Base-by-base conservation (phyloP, 1,284 basidiomycete species). In the Agaricales sp. region DNA sequence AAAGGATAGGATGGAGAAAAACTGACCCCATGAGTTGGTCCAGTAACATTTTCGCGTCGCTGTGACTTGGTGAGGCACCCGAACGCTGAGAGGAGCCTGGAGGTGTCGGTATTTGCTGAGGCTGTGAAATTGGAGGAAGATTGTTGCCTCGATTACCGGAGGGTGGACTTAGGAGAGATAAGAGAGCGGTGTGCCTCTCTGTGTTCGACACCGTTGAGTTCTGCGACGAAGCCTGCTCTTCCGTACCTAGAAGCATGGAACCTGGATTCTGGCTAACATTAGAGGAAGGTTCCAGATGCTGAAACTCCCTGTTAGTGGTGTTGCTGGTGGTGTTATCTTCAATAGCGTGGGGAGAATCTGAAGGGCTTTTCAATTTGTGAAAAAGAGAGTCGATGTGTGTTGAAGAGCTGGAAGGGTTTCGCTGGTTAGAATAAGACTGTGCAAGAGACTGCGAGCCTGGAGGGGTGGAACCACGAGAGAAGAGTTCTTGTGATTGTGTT, bases 21-120 rank as follows among this genome's bases (percentile, higher is more conserved):
- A 71, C 82, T 69, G 60, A 88, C 85, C 82, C 80, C 80, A 89
- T 86, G 52, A 89, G 68, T 60, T 87, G 82, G 56, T 89, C 87
- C 51, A 89, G 65, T 55, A 89, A 63, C 52, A 80, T 70, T 66
- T 87, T 85, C 1, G 75, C 65, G 54, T 86, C 82, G 54, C 70
- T 78, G 55, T 67, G 72, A 50, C 73, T 66, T 8, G 77, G 74
- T 21, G 75, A 77, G 47, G 74, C 68, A 44, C 70, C 74, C 12
- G 75, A 69, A 60, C 80, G 67, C 57, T 77, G 75, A 0, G 78
- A 75, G 2, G 82, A 77, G 2, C 74, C 71, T 30, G 85, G 82
- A 26, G 83, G 82, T 1, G 81, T 80, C 20, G 82, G 79, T 43
- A 82, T 67, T 60, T 84, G 80, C 58, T 78, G 78, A 18, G 72